These are phyloP conservation scores for Cetradonia linearis DNA, from an alignment of 495 filamentous ascomycete species.

Conservation along the genomic window DNA sequence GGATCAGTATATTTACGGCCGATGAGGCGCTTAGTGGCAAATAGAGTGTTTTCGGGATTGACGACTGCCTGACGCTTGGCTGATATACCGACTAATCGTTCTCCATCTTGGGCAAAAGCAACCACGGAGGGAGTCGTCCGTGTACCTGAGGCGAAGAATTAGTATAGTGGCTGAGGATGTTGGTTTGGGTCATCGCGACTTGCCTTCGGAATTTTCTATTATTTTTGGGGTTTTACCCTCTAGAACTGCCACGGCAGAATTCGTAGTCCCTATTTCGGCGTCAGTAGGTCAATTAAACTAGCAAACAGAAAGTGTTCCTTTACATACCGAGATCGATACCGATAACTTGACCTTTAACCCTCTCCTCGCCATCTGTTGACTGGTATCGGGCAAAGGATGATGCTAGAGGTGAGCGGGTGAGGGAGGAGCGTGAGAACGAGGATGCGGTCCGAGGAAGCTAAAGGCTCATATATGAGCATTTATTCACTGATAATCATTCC, in stretches of 20 bases:
- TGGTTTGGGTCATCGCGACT: slow-evolving; percentile 23
- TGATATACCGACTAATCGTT: slow-evolving; percentile 94
- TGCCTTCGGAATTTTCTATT: slow-evolving; percentile 95
- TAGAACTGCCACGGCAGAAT: slow-evolving; percentile 96
- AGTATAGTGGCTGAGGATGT: neutral
- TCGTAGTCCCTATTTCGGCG: slow-evolving; percentile 66
- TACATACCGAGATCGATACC: slow-evolving; percentile 94
- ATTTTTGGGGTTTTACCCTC: slow-evolving; percentile 92
- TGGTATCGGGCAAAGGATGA: slow-evolving; percentile 23
- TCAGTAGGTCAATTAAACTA: slow-evolving; percentile 11
- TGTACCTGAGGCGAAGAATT: slow-evolving; percentile 50
- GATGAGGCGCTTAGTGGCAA: slow-evolving; percentile 99
- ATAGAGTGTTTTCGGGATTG: slow-evolving; percentile 98
- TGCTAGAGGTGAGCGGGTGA: slow-evolving; percentile 18
- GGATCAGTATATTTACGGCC: slow-evolving; percentile 94
- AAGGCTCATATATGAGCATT: slow-evolving; percentile 25
- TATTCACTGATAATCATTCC: slow-evolving; percentile 21
- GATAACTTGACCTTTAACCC: slow-evolving; percentile 92
- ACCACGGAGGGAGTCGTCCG: slow-evolving; percentile 96
- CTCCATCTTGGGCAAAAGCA: slow-evolving; percentile 92
- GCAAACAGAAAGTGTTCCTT: neutral
- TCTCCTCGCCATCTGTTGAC: slow-evolving; percentile 66
- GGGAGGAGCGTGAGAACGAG: slow-evolving; percentile 31
- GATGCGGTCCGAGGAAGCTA: slow-evolving; percentile 60
- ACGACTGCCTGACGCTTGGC: slow-evolving; percentile 99